A percentile compares a stretch with the other conserved stretches of the same genome.
Conservation (phyloP, 345 rosid species). For the Camelina sativa region DNA sequence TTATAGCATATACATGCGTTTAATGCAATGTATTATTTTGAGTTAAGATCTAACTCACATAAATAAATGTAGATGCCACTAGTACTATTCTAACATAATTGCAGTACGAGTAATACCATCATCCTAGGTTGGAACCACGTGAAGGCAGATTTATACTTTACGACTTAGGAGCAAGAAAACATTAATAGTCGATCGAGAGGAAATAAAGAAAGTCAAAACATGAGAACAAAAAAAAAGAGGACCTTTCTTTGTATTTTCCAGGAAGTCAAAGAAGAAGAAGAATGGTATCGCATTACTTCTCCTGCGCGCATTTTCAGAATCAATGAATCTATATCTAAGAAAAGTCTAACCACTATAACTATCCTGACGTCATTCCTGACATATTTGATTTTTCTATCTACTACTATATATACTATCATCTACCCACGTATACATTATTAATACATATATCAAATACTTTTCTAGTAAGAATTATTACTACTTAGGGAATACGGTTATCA, state of each 20-base stretch:
- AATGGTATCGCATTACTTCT: conserved; percentile 27
- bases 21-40: no score
- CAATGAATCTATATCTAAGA: conserved; percentile 23
- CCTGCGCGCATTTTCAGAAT: not conserved
- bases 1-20: no score
- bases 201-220: conserved; percentile 20
- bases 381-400: not conserved
- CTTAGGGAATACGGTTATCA: conserved; percentile 3
- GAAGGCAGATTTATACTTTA: no score
- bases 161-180: no score
- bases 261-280: not conserved
- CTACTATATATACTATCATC: not conserved
- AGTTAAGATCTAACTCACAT: no score
- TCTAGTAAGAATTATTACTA: not conserved
- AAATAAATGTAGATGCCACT: no score
- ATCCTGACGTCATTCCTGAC: conserved; percentile 41
- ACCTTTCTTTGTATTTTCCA: not conserved
- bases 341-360: not conserved
- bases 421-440: not conserved
- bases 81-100: no score
- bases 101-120: no score
- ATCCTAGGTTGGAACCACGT: no score
- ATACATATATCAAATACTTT: not conserved
- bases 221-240: no score
- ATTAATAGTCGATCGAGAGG: not conserved